Conservation (phyloP, 148 eudicot genomes). For the Chenopodium suecicum region DNA sequence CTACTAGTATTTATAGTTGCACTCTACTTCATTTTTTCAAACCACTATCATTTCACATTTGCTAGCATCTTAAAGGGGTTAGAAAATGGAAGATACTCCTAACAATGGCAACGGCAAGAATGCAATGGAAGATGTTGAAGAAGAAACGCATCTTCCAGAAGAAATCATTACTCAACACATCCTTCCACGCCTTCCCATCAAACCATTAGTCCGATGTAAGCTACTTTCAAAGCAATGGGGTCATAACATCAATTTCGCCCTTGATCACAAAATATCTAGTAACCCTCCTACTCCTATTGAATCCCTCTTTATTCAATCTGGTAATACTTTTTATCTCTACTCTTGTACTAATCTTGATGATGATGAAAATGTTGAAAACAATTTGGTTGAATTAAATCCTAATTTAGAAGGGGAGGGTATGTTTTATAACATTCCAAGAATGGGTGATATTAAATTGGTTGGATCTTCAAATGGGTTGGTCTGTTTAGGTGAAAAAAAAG, state of each 20-base stretch:
- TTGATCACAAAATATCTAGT: not conserved
- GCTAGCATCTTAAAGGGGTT: too few species aligned
- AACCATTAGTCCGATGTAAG: constrained; percentile 6
- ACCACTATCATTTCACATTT: too few species aligned
- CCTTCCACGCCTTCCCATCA: constrained; percentile 8
- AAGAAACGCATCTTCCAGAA: not conserved
- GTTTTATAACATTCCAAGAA: too few species aligned
- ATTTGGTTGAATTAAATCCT: not conserved
- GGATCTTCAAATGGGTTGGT: constrained; percentile 13
- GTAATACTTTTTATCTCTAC: not conserved
- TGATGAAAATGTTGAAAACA: not conserved
- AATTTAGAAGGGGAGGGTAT: not conserved
- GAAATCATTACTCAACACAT: constrained; percentile 17
- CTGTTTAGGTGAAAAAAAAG: not conserved
- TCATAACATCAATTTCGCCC: constrained; percentile 1
- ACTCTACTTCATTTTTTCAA: too few species aligned
- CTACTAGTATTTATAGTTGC: too few species aligned
- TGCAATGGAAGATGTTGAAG: not conserved
- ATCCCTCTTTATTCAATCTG: not conserved
- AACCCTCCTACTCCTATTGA: not conserved
- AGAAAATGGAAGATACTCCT: too few species aligned
- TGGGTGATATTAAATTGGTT: not conserved
- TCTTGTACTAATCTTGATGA: not conserved
- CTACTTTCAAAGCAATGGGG: constrained; percentile 23
- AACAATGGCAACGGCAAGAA: too few species aligned